Evolutionary conservation across 2,329 filamentous ascomycete genomes (phyloP), one percentile per base, ranked within the genome.

Genomic region (Fusarium napiforme): DNA sequence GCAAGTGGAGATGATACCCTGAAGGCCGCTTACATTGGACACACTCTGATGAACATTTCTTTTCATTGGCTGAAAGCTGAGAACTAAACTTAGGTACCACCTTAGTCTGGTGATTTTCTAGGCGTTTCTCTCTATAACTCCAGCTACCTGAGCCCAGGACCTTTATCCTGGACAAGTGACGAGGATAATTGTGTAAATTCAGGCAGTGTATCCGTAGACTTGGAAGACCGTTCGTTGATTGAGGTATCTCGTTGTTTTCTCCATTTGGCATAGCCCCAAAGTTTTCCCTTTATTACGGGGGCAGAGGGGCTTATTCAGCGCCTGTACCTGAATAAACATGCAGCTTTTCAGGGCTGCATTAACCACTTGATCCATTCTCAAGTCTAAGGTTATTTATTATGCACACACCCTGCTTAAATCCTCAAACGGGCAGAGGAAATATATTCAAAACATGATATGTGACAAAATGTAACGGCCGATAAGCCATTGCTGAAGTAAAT

Each of bases 1-100:
- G 71, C 30, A 73, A 74, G 71, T 73, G 69, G 69, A 45, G 63
- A 47, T 9, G 58, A 52, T 50, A n/a, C 47, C 30, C 30, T 55
- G 47, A 64, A 32, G 55, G 34, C 63, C 63, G 62, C 63, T 67
- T 67, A 30, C 28, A 57, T 49, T 49, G 28, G 46, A 32, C 21
- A 37, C 21, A 42, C 45, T 34, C n/a, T 12, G 9, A n/a, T 46
- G 32, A 23, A 15, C 18, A 21, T 34, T 50, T 10, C 28, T 12
- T 47, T n/a, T 70, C 23, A 73, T 73, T 73, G 71, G 72, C 14
- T 23, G 28, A 18, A 15, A 60, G 64, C 9, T 23, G 23, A 26
- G 21, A 46, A 28, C 57, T 59, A 63, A 34, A 60, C 43, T 59
- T 28, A 34, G 32, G 32, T 14, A 4, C 4, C 6, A 32, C 32